Percentiles rank a stretch among this genome's conserved stretches.
phyloP scores from a whole-genome alignment of 1,284 basidiomycete species.

The Phellinidium pouzarii region DNA sequence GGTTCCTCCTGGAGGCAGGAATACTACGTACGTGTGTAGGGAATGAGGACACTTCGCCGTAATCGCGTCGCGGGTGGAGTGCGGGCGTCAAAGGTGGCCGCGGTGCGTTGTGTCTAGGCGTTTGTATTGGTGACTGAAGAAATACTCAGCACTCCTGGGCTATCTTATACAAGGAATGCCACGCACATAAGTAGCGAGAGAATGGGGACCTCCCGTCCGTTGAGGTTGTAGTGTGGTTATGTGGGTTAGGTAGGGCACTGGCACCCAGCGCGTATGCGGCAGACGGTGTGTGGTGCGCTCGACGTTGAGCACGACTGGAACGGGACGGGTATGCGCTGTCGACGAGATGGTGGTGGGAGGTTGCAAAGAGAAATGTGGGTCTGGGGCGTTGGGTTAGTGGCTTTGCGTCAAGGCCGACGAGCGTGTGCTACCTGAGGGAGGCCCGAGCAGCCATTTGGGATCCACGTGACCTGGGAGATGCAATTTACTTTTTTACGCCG shows the following conservation, averaged over 20 bases:
- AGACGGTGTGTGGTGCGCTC: background rate
- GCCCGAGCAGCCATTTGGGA: background rate
- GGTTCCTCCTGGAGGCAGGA: too few relatives aligned
- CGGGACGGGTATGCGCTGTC: background rate
- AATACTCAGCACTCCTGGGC: background rate
- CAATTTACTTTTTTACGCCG: too few relatives aligned
- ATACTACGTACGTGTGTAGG: too few relatives aligned
- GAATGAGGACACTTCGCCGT: too few relatives aligned
- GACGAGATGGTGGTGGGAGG: background rate
- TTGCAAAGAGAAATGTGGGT: constrained; percentile 1
- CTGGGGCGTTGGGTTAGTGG: background rate
- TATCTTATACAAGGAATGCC: background rate
- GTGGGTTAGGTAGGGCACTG: background rate
- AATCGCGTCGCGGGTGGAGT: too few relatives aligned
- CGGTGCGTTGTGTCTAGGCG: too few relatives aligned
- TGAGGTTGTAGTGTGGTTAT: background rate
- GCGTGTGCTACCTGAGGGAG: background rate
- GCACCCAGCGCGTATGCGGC: background rate
- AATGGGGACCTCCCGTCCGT: background rate
- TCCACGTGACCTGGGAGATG: background rate
- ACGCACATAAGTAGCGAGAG: background rate
- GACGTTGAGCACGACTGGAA: background rate
- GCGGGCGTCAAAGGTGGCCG: too few relatives aligned
- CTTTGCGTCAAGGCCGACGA: background rate
- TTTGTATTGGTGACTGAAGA: background rate